These are phyloP conservation scores for Lentinula boryana DNA, from an alignment of 768 basidiomycete genomes.

Conservation along the genomic window DNA sequence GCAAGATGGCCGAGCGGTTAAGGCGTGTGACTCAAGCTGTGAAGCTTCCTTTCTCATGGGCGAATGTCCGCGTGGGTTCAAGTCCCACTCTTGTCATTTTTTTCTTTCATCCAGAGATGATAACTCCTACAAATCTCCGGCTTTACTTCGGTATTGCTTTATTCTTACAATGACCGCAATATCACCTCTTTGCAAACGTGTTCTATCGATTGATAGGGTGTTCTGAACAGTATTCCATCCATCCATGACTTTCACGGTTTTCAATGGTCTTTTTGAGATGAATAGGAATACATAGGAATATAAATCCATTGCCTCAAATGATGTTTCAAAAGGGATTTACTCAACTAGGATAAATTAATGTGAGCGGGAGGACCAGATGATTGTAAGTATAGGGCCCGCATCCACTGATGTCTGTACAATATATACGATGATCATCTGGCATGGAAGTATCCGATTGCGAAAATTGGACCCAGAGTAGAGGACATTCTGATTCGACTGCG, in stretches of 20 bases:
- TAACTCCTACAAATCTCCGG: no score
- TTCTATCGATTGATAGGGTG: no score
- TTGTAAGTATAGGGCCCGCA: neutral
- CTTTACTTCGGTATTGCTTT: no score
- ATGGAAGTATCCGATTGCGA: neutral
- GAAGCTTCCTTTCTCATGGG: neutral
- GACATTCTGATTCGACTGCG: neutral
- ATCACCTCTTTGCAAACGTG: no score
- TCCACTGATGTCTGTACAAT: no score
- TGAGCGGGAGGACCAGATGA: neutral
- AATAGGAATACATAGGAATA: no score
- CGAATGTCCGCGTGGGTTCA: neutral
- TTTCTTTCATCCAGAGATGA: neutral
- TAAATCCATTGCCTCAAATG: neutral
- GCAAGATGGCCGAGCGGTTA: constrained; percentile 46
- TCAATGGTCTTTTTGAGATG: no score
- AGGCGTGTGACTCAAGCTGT: constrained; percentile 41
- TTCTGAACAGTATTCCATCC: no score
- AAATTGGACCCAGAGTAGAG: neutral
- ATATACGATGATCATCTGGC: no score
- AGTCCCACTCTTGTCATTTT: neutral
- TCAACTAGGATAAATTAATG: neutral
- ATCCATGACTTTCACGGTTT: no score
- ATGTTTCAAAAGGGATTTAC: neutral
- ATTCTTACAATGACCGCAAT: no score